These are phyloP conservation scores for Plectosphaerella cucumerina DNA, from an alignment of 2,329 filamentous ascomycete species.

Conservation along the genomic window DNA sequence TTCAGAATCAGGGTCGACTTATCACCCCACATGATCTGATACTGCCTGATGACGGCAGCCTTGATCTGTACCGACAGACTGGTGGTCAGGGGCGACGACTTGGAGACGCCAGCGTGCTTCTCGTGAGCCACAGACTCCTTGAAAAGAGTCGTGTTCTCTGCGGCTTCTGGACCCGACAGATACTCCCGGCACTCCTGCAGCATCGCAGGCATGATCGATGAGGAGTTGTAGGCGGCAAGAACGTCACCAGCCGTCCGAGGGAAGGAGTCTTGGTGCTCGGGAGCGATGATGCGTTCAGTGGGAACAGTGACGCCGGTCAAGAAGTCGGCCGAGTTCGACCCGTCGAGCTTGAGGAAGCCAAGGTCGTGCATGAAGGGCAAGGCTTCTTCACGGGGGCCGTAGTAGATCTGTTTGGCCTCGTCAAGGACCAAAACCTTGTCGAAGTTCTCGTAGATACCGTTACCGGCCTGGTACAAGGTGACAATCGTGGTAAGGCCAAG, in stretches of 20 bases:
- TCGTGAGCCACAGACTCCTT: conserved; percentile 45
- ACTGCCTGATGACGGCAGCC: conserved; percentile 54
- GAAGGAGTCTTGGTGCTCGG: conserved; percentile 32
- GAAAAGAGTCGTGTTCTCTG: conserved; percentile 49
- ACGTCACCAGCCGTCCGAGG: conserved; percentile 42
- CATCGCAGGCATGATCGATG: conserved; percentile 45
- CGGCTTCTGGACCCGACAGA: conserved; percentile 43
- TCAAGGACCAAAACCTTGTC: conserved; percentile 68
- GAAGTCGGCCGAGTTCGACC: conserved; percentile 62
- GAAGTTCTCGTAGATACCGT: conserved; percentile 65
- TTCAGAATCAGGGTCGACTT: conserved; percentile 61
- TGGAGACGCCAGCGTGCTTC: conserved; percentile 49
- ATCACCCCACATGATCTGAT: conserved; percentile 63
- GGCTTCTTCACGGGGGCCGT: conserved; percentile 55
- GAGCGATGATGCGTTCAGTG: conserved; percentile 60
- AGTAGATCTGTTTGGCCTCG: conserved; percentile 62
- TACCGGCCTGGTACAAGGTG: conserved; percentile 66
- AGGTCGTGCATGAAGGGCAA: conserved; percentile 60
- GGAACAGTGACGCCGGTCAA: conserved; percentile 63
- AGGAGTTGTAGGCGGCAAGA: conserved; percentile 45
- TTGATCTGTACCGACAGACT: conserved; percentile 51
- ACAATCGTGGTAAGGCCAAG: conserved; percentile 57
- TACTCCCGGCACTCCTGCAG: conserved; percentile 54
- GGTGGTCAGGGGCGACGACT: conserved; percentile 52
- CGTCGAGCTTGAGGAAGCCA: conserved; percentile 59